Base-by-base conservation (phyloP, 306 rosid genomes). In the Pyrus pyrifolia region DNA sequence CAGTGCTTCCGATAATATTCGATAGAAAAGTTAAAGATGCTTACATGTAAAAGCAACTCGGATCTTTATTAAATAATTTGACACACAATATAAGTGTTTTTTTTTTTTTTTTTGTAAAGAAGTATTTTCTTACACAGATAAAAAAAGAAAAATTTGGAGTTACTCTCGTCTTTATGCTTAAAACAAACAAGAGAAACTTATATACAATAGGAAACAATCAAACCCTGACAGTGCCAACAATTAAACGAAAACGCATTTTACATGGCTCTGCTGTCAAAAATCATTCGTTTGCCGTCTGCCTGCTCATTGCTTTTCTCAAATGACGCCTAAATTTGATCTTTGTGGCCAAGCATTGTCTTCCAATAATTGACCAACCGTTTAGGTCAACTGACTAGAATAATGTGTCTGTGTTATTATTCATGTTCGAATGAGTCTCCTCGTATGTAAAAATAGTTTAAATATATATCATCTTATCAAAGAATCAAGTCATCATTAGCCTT, bases 391-490 rank as follows among this genome's bases (percentile, higher is more conserved):
- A 4, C 2, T 49, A 49, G 8, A 49, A 1, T 17, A 46, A 46
- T 13, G 1, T 0, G 1, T 46, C 1, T 13, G 18, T 1, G 19
- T 0, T 2, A 14, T 38, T 15, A 15, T 6, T 49, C 7, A 14
- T 49, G 19, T 49, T 14, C 15, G 3, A 49, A 49, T 49, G 19
- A 49, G 19, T 4, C 2, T 14, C 3, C 53, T 4, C 21, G 3
- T 49, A 49, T 5, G 0, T 15, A 14, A 15, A 7, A 46, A 46
- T 49, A 15, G 53, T 49, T 49, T 14, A 14, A 15, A 15, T 49
- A 14, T 46, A 4, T 4, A 49, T 49, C 21, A 49, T 49, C 53
- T 15, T 49, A 19, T 49, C 3, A 49, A 46, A 14, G 2, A 45
- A 45, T 45, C 13, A 45, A 1, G 51, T 13, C 17, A 12, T 46